Base-by-base conservation (phyloP, 139 green algal genomes). In the Haematococcus lacustris region DNA sequence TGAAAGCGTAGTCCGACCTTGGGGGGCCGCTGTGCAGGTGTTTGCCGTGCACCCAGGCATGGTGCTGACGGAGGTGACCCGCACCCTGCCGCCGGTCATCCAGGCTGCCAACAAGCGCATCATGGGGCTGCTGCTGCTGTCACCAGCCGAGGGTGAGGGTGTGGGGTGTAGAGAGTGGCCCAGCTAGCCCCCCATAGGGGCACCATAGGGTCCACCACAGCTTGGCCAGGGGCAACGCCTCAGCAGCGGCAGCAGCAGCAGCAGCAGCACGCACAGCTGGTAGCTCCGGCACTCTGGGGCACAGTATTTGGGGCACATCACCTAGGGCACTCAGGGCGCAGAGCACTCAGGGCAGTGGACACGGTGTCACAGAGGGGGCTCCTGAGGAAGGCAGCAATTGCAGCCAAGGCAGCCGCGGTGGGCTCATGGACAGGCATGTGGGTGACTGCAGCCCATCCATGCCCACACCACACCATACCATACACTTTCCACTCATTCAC, bases 31-130 rank as follows among this genome's bases (percentile, higher is more conserved):
- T 53, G 47, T 50, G 51, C 68, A 80, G 37, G 76, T 66, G 38
- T 70, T 91, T 57, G 75, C 78, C 0, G 34, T 93, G n/a, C 88
- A 97, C 82, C 91, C 91, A 0, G 91, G 91, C 13, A 85, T 92
- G 53, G 89, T 94, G 40, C 71, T 91, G 50, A 96, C 91, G 0
- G 82, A 90, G 26, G 88, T 97, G 28, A 84, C 91, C 39, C 86
- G 88, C 26, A 86, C 66, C 5, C 82, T 95, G 73, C 91, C 91
- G 0, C 30, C 38, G 0, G 30, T 78, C 3, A 74, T 96, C 30
- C 86, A 85, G 26, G 50, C 17, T 1, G 59, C 67, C 3, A 93
- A 96, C 75, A 64, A 71, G 6, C 33, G 77, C 23, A 73, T 95
- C 75, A 83, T 93, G 78, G 41, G 38, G 0, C 61, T 66, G 25